Base-by-base conservation (phyloP, 768 basidiomycete species). In the Russula compacta region DNA sequence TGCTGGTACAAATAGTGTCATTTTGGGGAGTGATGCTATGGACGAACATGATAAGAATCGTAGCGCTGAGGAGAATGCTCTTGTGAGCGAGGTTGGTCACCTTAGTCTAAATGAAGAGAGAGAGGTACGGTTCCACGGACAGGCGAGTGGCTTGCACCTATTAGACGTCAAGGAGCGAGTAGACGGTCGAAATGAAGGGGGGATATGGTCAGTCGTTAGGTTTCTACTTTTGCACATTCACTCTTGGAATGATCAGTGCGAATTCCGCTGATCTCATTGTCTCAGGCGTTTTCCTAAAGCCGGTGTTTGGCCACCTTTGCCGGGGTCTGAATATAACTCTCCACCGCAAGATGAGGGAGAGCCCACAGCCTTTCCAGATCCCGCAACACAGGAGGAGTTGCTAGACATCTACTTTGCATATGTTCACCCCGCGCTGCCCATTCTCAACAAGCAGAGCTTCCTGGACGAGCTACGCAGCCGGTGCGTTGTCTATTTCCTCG, bases 31-130 rank as follows among this genome's bases (percentile, higher is more conserved):
- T 7, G 62, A 56, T 17, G 35, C 51, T 52, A 57, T 49, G 35
- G 67, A 67, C 19, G 63, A 55, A 19, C 63, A 71, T 19, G 73
- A 70, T 33, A 63, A 48, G 35, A 47, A 40, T 54, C 61, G 61
- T 32, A 59, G 54, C 32, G 67, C 58, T 49, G 69, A 73, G 40
- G 78, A 79, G 49, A 77, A 76, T 46, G 78, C 79, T 56, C 70
- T 87, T 3, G 78, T 81, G 36, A 83, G 85, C 59, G 91, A 89
- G 33, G 80, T 93, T 5, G 92, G 92, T 2, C 91, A 94, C 73
- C 76, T 95, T 60, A 89, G 87, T 64, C 68, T 95, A 66, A 92
- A 95, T 67, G 92, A 95, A 74, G 88, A 93, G 56, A 81, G 83
- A 58, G 84, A 94, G 70, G 83, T 95, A 12, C 76, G 92, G 40